Evolutionary conservation across 495 filamentous ascomycete genomes (phyloP), one percentile per base, ranked within the genome.

Genomic region (Diplogelasinospora grovesii): DNA sequence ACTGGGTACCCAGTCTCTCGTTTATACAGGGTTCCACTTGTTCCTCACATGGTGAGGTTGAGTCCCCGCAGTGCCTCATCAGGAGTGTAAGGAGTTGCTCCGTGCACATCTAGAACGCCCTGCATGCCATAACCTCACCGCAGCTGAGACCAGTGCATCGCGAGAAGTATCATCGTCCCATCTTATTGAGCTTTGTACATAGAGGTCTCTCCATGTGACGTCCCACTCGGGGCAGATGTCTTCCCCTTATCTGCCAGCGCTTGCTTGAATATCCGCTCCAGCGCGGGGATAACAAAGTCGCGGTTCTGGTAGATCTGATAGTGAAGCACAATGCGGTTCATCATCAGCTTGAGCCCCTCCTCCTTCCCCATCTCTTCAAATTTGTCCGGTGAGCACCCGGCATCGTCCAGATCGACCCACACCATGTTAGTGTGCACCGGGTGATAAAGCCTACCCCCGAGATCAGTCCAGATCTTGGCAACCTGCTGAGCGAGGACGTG

Each of bases 401-500:
- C 56, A 8, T 55, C 66, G 20, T 81, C 77, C 21, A 95, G 60
- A 61, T 94, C 84, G 41, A 95, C 48, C 90, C 89, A 97, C 11
- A 93, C 78, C 83, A 95, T 95, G 60, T 97, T 95, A 27, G 89
- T 95, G 50, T 95, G 82, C 3, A 82, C 81, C 6, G 78, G 78
- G 22, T 78, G 61, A 26, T 55, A 33, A 20, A 78, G 56, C 61
- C 75, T 70, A 9, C 83, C 80, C 1, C 82, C 83, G 10, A 80
- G 59, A 5, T 56, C 61, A 3, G 62, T 73, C 85, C 85, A 89
- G 42, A 75, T 60, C 19, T 68, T 60, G 15, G 73, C 82, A 18
- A 94, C 64, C 28, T 64, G 61, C 61, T 77, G 79, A 1, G 89
- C 86, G 22, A 70, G 73, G 20, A 54, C 57, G 59, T 95, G 86